Conservation (phyloP, 495 filamentous ascomycete genomes). For the Xylaria grammica region DNA sequence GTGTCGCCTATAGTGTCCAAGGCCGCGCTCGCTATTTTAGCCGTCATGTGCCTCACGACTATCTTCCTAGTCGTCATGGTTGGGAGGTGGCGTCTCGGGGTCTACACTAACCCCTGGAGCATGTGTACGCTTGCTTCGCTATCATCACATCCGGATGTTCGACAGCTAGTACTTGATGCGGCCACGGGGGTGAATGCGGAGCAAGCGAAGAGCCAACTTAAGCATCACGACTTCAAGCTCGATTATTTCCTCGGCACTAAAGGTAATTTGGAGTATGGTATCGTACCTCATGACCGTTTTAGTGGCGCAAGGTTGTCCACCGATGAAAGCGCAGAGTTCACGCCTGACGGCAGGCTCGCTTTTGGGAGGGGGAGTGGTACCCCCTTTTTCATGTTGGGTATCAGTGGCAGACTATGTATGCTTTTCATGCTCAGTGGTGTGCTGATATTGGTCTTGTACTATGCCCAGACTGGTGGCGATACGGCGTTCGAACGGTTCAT, state of each 20-base stretch:
- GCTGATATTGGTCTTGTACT: constrained; percentile 47
- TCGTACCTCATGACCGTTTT: constrained; percentile 31
- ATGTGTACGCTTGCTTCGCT: constrained; percentile 45
- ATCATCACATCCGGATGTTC: constrained; percentile 38
- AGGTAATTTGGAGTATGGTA: constrained; percentile 41
- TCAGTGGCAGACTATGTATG: constrained; percentile 33
- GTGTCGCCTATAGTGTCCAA: constrained; percentile 38
- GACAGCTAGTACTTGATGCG: constrained; percentile 31
- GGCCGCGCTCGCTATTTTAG: constrained; percentile 33
- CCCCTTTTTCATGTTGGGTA: constrained; percentile 43
- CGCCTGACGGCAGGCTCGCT: too few relatives aligned
- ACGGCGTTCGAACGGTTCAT: constrained; percentile 53
- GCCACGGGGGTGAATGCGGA: constrained; percentile 30
- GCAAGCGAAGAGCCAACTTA: constrained; percentile 29
- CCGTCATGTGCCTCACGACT: constrained; percentile 34
- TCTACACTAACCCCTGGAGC: constrained; percentile 48
- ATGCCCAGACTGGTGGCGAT: constrained; percentile 43
- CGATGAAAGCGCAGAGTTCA: background rate
- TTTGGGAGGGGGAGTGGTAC: constrained; percentile 30
- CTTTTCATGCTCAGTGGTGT: constrained; percentile 43
- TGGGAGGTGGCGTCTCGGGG: constrained; percentile 38
- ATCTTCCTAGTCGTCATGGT: constrained; percentile 33
- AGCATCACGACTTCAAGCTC: constrained; percentile 41
- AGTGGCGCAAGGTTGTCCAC: background rate
- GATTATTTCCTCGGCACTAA: constrained; percentile 37